These are phyloP conservation scores for Myriosclerotinia curreyana DNA, from an alignment of 2,329 filamentous ascomycete genomes.

Conservation along the genomic window DNA sequence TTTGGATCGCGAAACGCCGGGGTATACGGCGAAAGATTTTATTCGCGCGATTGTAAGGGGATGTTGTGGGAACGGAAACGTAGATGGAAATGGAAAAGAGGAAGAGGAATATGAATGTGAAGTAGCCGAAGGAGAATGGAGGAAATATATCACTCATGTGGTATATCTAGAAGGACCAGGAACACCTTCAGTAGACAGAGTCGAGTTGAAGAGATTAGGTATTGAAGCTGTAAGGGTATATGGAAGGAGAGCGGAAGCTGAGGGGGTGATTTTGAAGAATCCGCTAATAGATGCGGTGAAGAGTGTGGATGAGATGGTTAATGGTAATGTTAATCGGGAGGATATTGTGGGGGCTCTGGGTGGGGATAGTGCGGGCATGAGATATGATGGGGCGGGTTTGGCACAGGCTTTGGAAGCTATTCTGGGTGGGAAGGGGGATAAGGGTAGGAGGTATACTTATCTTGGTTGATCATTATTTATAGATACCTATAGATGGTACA, in stretches of 20 bases:
- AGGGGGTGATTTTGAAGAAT: constrained; percentile 20
- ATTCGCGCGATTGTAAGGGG: constrained; percentile 75
- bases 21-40: constrained; percentile 77
- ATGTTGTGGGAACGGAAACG: constrained; percentile 43
- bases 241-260: constrained; percentile 53
- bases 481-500: neutral
- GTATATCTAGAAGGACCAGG: constrained; percentile 72
- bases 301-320: neutral
- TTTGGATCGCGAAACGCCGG: constrained; percentile 79
- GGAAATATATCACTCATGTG: constrained; percentile 76
- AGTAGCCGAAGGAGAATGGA: constrained; percentile 48
- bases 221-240: constrained; percentile 77
- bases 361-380: constrained; percentile 48
- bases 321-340: neutral
- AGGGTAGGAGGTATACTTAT: constrained; percentile 59
- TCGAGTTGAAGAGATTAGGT: constrained; percentile 60
- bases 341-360: neutral
- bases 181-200: constrained; percentile 67
- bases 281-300: neutral
- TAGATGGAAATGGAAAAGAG: constrained; percentile 31
- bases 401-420: constrained; percentile 74
- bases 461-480: neutral
- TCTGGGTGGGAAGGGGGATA: constrained; percentile 57
- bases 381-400: constrained; percentile 75
- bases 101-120: constrained; percentile 7